phyloP scores from a whole-genome alignment of 2,329 filamentous ascomycete species.

The Penicillium nordicum region DNA sequence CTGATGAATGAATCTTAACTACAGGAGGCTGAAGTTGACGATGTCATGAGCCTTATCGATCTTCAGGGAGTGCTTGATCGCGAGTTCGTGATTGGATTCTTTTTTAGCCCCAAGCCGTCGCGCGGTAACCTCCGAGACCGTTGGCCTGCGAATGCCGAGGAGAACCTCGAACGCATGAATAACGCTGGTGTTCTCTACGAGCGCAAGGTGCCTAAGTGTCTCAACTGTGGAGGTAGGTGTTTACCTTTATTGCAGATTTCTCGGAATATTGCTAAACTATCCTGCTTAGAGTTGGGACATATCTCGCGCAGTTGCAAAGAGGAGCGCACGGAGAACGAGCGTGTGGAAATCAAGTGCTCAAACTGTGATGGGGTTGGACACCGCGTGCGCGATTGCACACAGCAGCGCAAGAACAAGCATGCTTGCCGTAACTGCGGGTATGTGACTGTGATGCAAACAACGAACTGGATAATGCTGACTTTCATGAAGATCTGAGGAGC shows the following conservation, averaged over 20 bases:
- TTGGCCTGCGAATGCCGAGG: constrained; percentile 50
- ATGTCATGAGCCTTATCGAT: constrained; percentile 51
- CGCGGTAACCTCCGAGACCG: constrained; percentile 45
- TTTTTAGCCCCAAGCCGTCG: constrained; percentile 46
- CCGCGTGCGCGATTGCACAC: constrained; percentile 48
- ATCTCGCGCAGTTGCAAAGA: constrained; percentile 46
- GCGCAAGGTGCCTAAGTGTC: constrained; percentile 49
- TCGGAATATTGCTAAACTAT: neutral
- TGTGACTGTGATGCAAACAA: constrained; percentile 5
- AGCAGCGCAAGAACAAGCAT: constrained; percentile 36
- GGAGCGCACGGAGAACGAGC: constrained; percentile 40
- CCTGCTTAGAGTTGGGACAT: constrained; percentile 48
- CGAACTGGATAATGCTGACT: constrained; percentile 15
- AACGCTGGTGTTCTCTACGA: constrained; percentile 53
- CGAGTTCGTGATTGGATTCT: constrained; percentile 51
- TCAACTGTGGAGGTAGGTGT: constrained; percentile 47
- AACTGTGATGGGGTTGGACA: constrained; percentile 50
- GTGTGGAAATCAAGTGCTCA: constrained; percentile 48
- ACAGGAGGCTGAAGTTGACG: constrained; percentile 42
- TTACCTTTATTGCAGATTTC: neutral
- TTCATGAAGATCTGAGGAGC: constrained; percentile 38
- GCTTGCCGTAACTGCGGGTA: constrained; percentile 55
- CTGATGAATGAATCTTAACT: constrained; percentile 5
- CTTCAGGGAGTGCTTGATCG: constrained; percentile 52
- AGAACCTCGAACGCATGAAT: constrained; percentile 51